Evolutionary conservation across 148 eudicot species (phyloP).

Genomic region (Silene conica): DNA sequence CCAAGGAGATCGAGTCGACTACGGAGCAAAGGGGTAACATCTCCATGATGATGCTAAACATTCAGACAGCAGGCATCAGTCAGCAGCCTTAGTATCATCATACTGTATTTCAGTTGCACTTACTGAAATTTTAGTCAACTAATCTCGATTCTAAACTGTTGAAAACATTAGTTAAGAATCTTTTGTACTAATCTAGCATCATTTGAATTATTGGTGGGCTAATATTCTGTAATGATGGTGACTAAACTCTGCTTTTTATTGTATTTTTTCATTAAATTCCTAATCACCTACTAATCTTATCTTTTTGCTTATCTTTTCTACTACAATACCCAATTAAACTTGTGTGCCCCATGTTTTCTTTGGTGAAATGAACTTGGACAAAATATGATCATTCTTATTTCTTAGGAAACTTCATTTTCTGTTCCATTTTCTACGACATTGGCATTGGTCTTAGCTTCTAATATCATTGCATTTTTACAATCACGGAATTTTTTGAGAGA

Average conservation of each 20-base stretch:
- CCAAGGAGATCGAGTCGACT: slow-evolving; percentile 59
- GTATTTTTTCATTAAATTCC: slow-evolving; percentile 11
- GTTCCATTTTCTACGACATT: neutral
- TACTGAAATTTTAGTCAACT: slow-evolving; percentile 4
- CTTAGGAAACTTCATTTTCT: neutral
- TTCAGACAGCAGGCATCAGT: slow-evolving; percentile 7
- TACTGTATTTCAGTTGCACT: slow-evolving; percentile 14
- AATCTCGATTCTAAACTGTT: neutral
- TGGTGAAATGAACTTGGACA: neutral
- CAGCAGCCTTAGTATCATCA: slow-evolving; percentile 22
- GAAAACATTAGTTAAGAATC: neutral
- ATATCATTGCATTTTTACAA: too few species aligned
- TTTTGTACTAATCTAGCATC: neutral
- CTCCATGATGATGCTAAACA: slow-evolving; percentile 35
- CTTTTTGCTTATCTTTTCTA: slow-evolving; percentile 21
- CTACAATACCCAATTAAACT: neutral
- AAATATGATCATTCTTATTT: neutral
- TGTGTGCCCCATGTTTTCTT: neutral
- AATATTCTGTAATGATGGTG: slow-evolving; percentile 16
- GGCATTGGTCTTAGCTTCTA: neutral
- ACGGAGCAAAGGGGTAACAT: slow-evolving; percentile 34
- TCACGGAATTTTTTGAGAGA: too few species aligned
- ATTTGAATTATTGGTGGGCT: slow-evolving; percentile 5
- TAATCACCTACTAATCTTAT: slow-evolving; percentile 26
- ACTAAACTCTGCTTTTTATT: slow-evolving; percentile 12